Percentiles rank a stretch among this genome's conserved stretches.
phyloP scores from a whole-genome alignment of 176 grass and related monocot species.

The Triticum urartu region DNA sequence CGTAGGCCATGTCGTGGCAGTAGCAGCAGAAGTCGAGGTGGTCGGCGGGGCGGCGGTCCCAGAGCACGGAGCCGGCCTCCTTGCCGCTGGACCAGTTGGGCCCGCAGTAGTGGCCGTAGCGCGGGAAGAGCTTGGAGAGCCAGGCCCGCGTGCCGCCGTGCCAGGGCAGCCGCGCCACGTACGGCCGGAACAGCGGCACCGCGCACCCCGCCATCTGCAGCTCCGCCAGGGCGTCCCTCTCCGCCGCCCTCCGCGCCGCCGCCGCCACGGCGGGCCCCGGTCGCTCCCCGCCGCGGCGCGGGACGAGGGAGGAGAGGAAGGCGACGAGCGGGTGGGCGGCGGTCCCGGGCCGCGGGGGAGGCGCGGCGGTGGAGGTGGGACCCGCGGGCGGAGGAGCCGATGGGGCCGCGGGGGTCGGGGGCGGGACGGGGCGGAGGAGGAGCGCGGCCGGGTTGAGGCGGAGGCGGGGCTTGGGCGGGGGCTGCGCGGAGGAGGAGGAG shows the following conservation, averaged over 20 bases:
- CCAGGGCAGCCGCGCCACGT: slow-evolving; percentile 92
- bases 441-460: slow-evolving; percentile 49
- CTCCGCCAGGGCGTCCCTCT: slow-evolving; percentile 16
- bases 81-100: slow-evolving; percentile 98
- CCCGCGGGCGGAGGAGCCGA: background rate
- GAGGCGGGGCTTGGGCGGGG: slow-evolving; percentile 34
- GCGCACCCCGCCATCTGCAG: slow-evolving; percentile 59
- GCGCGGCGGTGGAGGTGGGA: background rate
- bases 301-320: slow-evolving; percentile 47
- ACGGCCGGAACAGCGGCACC: slow-evolving; percentile 83
- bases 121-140: slow-evolving; percentile 81
- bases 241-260: background rate
- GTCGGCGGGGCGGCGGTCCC: slow-evolving; percentile 84
- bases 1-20: slow-evolving; percentile 98
- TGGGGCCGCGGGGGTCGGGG: slow-evolving; percentile 4
- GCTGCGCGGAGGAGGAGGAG: slow-evolving; percentile 22
- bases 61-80: slow-evolving; percentile 81
- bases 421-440: slow-evolving; percentile 36
- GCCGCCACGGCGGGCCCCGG: background rate
- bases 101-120: slow-evolving; percentile 96
- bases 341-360: background rate
- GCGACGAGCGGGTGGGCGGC: slow-evolving; percentile 18
- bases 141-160: slow-evolving; percentile 69
- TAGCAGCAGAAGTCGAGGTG: slow-evolving; percentile 98
- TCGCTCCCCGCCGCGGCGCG: background rate